phyloP scores from a whole-genome alignment of 345 rosid genomes.

The Kernera saxatilis region DNA sequence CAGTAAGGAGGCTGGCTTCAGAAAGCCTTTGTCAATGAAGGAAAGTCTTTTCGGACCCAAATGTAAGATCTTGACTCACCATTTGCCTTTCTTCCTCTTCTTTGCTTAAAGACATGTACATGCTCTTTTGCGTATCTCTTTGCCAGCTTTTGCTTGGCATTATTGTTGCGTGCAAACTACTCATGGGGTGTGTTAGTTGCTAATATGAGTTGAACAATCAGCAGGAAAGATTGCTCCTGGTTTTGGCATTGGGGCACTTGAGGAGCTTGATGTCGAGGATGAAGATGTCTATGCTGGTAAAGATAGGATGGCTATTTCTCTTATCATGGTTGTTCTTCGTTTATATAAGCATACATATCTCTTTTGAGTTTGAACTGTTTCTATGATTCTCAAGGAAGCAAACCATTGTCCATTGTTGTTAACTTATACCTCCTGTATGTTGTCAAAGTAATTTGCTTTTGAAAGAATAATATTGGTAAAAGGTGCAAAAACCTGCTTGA shows the following conservation, averaged over 20 bases:
- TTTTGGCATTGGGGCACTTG: conserved; percentile 99
- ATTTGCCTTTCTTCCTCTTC: neutral
- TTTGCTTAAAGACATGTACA: neutral
- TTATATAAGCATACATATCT: neutral
- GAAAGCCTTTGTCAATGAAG: conserved; percentile 49
- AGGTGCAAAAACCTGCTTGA: neutral
- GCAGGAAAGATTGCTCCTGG: conserved; percentile 85
- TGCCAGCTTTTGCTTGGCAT: conserved; percentile 19
- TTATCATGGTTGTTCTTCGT: neutral
- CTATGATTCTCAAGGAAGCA: conserved; percentile 3
- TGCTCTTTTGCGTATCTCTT: neutral
- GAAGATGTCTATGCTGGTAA: conserved; percentile 74
- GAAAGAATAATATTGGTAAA: neutral
- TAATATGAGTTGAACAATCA: conserved; percentile 46
- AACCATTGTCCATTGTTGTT: neutral
- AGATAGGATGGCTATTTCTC: neutral
- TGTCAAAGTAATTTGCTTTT: neutral
- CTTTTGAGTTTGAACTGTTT: neutral
- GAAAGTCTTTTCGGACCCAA: conserved; percentile 71
- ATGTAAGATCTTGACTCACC: conserved; percentile 49
- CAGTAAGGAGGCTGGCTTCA: conserved; percentile 39
- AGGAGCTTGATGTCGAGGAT: conserved; percentile 93
- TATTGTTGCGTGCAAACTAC: neutral
- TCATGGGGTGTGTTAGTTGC: conserved; percentile 26
- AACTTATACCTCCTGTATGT: neutral